Evolutionary conservation across 2,329 filamentous ascomycete genomes (phyloP), one percentile per base, ranked within the genome.

Genomic region (Helotiales sp.): DNA sequence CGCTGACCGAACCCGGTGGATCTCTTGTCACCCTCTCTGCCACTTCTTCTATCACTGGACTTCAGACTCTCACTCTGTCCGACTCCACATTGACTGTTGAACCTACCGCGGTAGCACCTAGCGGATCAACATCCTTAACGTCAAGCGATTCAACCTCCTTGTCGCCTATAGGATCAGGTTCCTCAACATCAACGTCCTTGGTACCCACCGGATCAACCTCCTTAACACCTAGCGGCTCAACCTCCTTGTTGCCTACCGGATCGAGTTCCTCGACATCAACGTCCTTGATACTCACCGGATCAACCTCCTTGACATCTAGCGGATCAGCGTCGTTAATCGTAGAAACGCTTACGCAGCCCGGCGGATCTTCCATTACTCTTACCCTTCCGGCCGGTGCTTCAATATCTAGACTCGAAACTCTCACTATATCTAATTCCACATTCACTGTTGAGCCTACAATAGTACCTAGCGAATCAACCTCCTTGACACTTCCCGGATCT

Each of bases 391-490:
- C 47, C 47, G 33, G 27, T 49, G 27, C 47, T 31, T 34, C 47
- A 29, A 49, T 34, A 13, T 13, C 31, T 15, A 15, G 31, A 34
- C 31, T 34, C 31, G 31, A 34, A 34, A 34, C 47, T 49, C 47
- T 49, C 47, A 49, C 47, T 31, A 31, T 49, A 34, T 49, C 47
- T 29, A 22, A 19, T 29, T 49, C 47, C 29, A 49, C 29, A 49
- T 49, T 49, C 13, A 49, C 47, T 31, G 27, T 49, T 49, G 47
- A 49, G 47, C 47, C 47, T 49, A 49, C 47, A 19, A 19, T 33
- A 49, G 47, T 10, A 49, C 27, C 47, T 30, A 49, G 47, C 47
- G 47, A 29, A 34, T 49, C 47, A 49, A 31, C 27, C n/a, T 49
- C 47, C 47, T 49, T 49, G 29, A 49, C 38, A 25, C 38, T 13